Evolutionary conservation across 805 yeast species (phyloP), one percentile per base, ranked within the genome.

Genomic region (Candida fluviatilis): DNA sequence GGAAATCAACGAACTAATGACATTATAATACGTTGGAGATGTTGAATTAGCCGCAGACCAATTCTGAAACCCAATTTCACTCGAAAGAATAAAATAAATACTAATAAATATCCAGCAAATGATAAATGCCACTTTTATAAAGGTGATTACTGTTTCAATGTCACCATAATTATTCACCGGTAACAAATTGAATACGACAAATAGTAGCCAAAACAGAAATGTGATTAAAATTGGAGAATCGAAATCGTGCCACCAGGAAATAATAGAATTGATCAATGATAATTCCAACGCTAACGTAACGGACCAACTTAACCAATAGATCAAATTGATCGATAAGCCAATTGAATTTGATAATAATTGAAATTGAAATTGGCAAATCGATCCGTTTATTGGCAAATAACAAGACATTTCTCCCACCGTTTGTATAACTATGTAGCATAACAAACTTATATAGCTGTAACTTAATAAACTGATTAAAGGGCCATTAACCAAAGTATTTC

Each of bases 81-180:
- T 50, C 70, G 63, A 66, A 62, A 48, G 62, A 28, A 52, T 38
- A 34, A 47, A 79, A 13, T 10, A 24, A n/a, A 36, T 25, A n/a
- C 34, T 29, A 5, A 39, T 25, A 11, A 28, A 15, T 2, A 52
- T 45, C 59, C 59, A 54, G 14, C 31, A 33, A 15, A 47, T 15
- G 4, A 54, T 49, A 30, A 51, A 51, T 14, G 36, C 34, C 2
- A 53, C 47, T 37, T 54, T 53, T 14, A 53, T 27, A 29, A 50
- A 35, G 1, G 58, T 36, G 10, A 54, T 46, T 31, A 44, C 37
- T 13, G 41, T 45, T 37, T 54, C 59, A 18, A 53, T 42, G 16
- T 42, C 40, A 10, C 59, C 59, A 28, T 46, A 54, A 4, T 41
- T 25, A 29, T 49, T 50, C 14, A 52, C 56, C 4, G 59, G 55